Base-by-base conservation (phyloP, 2,329 filamentous ascomycete genomes). In the Acrodontium crateriforme region DNA sequence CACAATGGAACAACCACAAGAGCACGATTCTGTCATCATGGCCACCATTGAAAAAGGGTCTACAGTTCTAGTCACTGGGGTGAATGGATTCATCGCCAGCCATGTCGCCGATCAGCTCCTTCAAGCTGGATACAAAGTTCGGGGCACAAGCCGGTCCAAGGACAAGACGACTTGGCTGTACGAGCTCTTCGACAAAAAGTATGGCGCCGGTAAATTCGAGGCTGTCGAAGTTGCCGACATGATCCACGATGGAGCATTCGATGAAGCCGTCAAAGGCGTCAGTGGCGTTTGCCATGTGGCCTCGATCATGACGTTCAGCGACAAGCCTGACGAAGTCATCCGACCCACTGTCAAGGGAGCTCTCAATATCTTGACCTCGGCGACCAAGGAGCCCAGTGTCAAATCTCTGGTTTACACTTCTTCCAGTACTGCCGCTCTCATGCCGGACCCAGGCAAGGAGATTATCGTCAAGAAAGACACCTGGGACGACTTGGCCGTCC, bases 281-380 rank as follows among this genome's bases (percentile, higher is more conserved):
- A 44, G 52, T 2, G 60, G 58, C 5, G 50, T 67, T 27, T 45
- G 55, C 12, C 64, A 67, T 38, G 45, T 62, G 7, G 64, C 65
- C 0, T 54, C 56, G 7, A 49, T 56, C 6, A 25, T 62, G 3
- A 47, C 43, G 1, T 57, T 59, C 25, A 48, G 53, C 24, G 28
- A 42, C 0, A 44, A 64, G 4, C 56, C 60, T 2, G 43, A 60
- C 5, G 40, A 50, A 1, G 55, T 62, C 6, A 60, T 69, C n/a
- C 46, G 56, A 0, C 46, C 46, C 0, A 55, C 50, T 1, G 42
- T 62, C 6, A 36, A 42, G 0, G 33, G 32, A 8, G 27, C 50
- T 0, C 39, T 49, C 3, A 54, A 54, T 14, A 50, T 60, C 3
- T 47, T 67, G 1, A 45, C 52, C 2, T 53, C 62, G 2, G 58